Conservation (phyloP, 768 basidiomycete species). For the Pleurotus sapidus region DNA sequence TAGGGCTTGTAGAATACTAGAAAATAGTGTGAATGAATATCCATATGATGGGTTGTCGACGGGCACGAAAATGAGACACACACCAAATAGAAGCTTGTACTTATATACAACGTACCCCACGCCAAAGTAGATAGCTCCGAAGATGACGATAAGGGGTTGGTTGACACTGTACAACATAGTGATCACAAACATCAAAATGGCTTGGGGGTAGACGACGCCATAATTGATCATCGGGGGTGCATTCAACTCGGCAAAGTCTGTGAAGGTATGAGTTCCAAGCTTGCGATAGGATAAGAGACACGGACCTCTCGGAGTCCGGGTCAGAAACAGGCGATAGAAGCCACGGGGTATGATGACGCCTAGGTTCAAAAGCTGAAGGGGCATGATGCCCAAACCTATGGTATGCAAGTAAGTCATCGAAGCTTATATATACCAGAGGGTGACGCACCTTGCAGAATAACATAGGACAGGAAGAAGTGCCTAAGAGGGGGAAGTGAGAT, state of each 20-base stretch:
- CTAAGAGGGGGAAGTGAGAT: slow-evolving; percentile 26
- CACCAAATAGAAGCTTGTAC: slow-evolving; percentile 94
- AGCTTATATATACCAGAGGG: not conserved
- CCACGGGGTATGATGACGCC: slow-evolving; percentile 83
- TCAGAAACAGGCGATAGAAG: slow-evolving; percentile 71
- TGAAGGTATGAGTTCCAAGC: not conserved
- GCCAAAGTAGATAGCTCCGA: slow-evolving; percentile 97
- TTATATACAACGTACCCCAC: slow-evolving; percentile 96
- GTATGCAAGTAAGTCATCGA: not conserved
- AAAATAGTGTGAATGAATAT: not conserved
- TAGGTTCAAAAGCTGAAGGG: slow-evolving; percentile 89
- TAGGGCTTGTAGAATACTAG: slow-evolving; percentile 98
- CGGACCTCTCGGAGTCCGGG: slow-evolving; percentile 87
- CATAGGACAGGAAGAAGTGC: slow-evolving; percentile 84
- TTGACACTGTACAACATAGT: slow-evolving; percentile 94
- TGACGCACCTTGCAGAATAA: slow-evolving; percentile 71
- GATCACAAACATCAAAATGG: slow-evolving; percentile 94
- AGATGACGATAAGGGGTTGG: slow-evolving; percentile 91
- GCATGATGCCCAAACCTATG: slow-evolving; percentile 89
- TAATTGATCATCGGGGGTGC: slow-evolving; percentile 99
- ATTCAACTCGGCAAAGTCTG: slow-evolving; percentile 95
- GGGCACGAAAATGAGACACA: slow-evolving; percentile 18
- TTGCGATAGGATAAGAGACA: not conserved
- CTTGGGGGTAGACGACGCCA: slow-evolving; percentile 95
- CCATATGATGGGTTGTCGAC: too few relatives aligned